Conservation (phyloP, 805 yeast species). For the Diddensiella transvaalensis region DNA sequence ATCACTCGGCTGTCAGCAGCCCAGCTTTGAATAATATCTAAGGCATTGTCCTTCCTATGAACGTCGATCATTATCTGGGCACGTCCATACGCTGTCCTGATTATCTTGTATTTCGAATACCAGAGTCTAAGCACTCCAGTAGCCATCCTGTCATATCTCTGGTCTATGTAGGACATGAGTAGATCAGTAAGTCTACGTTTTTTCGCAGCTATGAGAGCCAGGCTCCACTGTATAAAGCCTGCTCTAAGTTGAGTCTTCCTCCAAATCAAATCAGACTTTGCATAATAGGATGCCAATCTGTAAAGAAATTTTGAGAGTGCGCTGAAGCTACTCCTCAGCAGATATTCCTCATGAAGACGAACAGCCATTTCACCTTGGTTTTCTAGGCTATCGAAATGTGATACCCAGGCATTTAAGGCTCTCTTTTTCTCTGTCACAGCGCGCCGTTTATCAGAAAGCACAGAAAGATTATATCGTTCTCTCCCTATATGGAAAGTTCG, state of each 20-base stretch:
- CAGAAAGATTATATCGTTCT: neutral
- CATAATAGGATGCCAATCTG: neutral
- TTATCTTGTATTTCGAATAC: neutral
- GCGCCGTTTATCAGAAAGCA: neutral
- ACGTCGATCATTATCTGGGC: no score
- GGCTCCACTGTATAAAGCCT: neutral
- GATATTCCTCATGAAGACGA: neutral
- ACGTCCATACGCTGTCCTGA: no score
- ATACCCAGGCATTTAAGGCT: neutral
- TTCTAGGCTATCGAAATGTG: neutral
- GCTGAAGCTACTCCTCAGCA: neutral
- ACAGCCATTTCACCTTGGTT: neutral
- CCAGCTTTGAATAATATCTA: neutral
- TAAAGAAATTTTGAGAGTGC: neutral
- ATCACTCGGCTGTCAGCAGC: neutral
- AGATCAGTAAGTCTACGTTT: neutral
- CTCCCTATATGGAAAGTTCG: neutral
- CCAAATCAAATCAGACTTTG: neutral
- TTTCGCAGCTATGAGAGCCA: neutral
- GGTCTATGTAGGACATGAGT: neutral
- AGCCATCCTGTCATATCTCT: neutral
- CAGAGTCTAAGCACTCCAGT: neutral
- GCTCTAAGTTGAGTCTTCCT: neutral
- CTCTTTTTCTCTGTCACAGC: neutral
- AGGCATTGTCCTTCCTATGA: neutral